These are phyloP conservation scores for Pulveroboletus sp. DNA, from an alignment of 768 basidiomycete genomes.

Conservation along the genomic window DNA sequence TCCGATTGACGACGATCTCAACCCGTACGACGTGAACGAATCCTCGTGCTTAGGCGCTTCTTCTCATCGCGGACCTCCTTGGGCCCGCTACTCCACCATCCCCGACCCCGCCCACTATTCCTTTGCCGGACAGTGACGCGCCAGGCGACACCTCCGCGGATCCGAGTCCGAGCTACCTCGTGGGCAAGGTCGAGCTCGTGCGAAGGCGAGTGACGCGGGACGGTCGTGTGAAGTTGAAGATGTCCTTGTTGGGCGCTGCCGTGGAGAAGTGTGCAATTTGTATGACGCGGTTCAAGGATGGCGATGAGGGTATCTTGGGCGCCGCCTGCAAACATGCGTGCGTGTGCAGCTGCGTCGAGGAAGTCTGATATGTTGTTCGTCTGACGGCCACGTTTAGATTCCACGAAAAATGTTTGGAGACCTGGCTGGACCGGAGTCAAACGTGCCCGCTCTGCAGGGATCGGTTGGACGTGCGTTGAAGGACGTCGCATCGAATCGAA, in stretches of 20 bases:
- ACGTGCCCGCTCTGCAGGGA: conserved; percentile 67
- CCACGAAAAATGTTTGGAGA: conserved; percentile 59
- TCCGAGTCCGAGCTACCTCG: conserved; percentile 26
- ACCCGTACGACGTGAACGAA: conserved; percentile 20
- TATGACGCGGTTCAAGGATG: conserved; percentile 61
- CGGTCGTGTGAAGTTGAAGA: conserved; percentile 69
- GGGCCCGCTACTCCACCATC: conserved; percentile 43
- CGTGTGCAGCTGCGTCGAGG: conserved; percentile 10
- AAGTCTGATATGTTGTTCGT: background rate
- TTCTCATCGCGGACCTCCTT: conserved; percentile 57
- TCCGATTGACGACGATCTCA: conserved; percentile 21
- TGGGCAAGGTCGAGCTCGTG: conserved; percentile 51
- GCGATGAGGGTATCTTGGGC: conserved; percentile 52
- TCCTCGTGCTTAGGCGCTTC: conserved; percentile 45
- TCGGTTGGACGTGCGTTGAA: conserved; percentile 33
- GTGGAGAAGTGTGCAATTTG: conserved; percentile 76
- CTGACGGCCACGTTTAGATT: conserved; percentile 32
- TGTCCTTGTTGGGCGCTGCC: conserved; percentile 54
- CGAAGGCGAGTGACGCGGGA: conserved; percentile 56
- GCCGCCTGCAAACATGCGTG: conserved; percentile 58
- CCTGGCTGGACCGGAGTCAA: conserved; percentile 56
- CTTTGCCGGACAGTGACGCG: conserved; percentile 6
- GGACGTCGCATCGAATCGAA: background rate
- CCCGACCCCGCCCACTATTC: conserved; percentile 1
- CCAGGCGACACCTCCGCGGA: conserved; percentile 1